Conservation (phyloP, 1,139 yeast species). For the Pneumocystis jirovecii region DNA sequence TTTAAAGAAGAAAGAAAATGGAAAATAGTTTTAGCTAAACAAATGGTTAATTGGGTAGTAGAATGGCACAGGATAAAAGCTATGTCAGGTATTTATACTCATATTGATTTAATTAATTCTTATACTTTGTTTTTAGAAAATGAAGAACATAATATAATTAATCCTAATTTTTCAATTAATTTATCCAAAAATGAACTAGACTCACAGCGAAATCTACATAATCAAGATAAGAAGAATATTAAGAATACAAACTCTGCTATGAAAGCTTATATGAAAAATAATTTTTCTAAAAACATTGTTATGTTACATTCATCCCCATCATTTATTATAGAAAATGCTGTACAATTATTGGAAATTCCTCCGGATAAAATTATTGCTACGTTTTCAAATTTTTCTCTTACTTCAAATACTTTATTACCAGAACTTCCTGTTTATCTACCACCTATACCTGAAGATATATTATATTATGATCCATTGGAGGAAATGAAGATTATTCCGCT, state of each 20-base stretch:
- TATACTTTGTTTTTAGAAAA: neutral
- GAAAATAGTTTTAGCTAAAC: constrained; percentile 11
- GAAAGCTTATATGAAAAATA: neutral
- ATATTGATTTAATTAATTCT: neutral
- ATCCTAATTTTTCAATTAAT: neutral
- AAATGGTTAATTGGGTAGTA: constrained; percentile 7
- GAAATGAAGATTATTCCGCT: constrained; percentile 3
- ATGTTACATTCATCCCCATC: constrained; percentile 5
- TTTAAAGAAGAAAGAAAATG: constrained; percentile 44
- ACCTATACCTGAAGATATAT: constrained; percentile 5
- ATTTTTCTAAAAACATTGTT: neutral
- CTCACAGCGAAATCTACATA: neutral
- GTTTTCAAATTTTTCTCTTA: neutral
- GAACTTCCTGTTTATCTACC: constrained; percentile 12
- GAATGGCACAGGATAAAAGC: constrained; percentile 11
- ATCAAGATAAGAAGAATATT: constrained; percentile 4
- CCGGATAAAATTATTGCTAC: constrained; percentile 7
- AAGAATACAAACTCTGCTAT: neutral
- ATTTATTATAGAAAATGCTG: constrained; percentile 2
- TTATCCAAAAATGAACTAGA: neutral
- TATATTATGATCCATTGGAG: constrained; percentile 1
- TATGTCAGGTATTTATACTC: constrained; percentile 1
- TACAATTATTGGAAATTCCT: constrained; percentile 5
- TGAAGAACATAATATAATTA: neutral
- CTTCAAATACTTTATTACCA: constrained; percentile 1